Percentiles rank a stretch among this genome's conserved stretches.
These are phyloP conservation scores for Mariannaea elegans DNA, from an alignment of 2,329 filamentous ascomycete genomes.

Conservation along the genomic window DNA sequence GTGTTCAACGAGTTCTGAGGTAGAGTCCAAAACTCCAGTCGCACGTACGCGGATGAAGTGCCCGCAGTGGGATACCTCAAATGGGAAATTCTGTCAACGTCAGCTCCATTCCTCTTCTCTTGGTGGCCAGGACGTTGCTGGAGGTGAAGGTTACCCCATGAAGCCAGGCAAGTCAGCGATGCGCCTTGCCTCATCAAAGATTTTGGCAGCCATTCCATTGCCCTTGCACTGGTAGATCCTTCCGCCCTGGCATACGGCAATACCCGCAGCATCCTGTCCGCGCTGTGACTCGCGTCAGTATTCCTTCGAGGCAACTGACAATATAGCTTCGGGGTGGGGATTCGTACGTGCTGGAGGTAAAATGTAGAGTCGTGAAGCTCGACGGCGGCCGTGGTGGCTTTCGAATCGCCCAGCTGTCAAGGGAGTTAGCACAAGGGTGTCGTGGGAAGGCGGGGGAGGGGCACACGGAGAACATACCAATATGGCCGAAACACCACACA, in stretches of 20 bases:
- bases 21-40: no score
- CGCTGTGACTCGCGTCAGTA: constrained; percentile 58
- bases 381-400: constrained; percentile 59
- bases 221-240: constrained; percentile 91
- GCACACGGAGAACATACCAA: no score
- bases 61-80: constrained; percentile 91
- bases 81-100: constrained; percentile 67
- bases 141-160: constrained; percentile 65
- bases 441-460: no score
- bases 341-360: constrained; percentile 65
- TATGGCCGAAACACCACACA: no score
- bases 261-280: constrained; percentile 89
- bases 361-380: constrained; percentile 78
- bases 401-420: constrained; percentile 47
- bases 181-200: constrained; percentile 75
- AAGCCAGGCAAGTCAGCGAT: constrained; percentile 74
- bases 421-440: no score
- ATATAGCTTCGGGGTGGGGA: constrained; percentile 23
- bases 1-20: not conserved
- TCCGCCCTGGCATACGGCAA: constrained; percentile 80
- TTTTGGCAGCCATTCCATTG: constrained; percentile 76
- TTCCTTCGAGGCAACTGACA: constrained; percentile 19
- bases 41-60: constrained; percentile 64
- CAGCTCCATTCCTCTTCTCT: constrained; percentile 15
- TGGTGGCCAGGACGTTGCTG: no score